A percentile compares a stretch with the other conserved stretches of the same genome.
phyloP scores from a whole-genome alignment of 495 filamentous ascomycete species.

The Penicillium bialowiezense region DNA sequence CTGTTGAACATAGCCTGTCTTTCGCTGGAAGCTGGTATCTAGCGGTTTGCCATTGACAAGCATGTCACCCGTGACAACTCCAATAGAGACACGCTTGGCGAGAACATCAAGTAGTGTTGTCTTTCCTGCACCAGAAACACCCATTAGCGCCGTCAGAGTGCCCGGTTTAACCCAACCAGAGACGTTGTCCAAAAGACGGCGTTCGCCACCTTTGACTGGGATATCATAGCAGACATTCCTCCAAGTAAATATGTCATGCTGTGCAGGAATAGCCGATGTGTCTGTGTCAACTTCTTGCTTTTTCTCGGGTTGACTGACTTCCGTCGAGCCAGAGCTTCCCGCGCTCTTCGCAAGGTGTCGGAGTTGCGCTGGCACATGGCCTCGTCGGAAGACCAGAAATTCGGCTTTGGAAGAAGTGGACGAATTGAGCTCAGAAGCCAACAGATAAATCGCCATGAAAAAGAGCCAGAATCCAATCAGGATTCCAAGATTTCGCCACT shows the following conservation, averaged over 20 bases:
- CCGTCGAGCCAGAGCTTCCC: conserved; percentile 11
- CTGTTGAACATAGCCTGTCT: conserved; percentile 92
- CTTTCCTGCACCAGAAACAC: conserved; percentile 61
- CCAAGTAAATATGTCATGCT: conserved; percentile 70
- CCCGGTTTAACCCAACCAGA: conserved; percentile 68
- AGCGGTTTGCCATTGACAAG: conserved; percentile 52
- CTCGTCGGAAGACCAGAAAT: conserved; percentile 41
- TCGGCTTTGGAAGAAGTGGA: conserved; percentile 42
- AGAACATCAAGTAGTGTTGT: conserved; percentile 64
- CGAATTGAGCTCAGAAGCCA: conserved; percentile 46
- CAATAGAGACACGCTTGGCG: conserved; percentile 52
- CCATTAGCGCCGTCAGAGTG: conserved; percentile 67
- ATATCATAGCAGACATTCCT: conserved; percentile 71
- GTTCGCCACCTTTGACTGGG: conserved; percentile 54
- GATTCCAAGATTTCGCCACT: conserved; percentile 68
- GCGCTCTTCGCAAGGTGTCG: conserved; percentile 29
- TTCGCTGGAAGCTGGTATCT: conserved; percentile 80
- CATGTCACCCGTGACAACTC: conserved; percentile 53
- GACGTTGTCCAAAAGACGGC: conserved; percentile 59
- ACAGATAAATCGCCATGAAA: conserved; percentile 51
- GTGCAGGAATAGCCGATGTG: conserved; percentile 41
- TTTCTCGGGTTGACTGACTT: conserved; percentile 16
- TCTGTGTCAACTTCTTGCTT: conserved; percentile 20
- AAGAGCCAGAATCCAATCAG: conserved; percentile 62
- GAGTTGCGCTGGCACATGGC: conserved; percentile 35